These are phyloP conservation scores for Aegilops umbellulata DNA, from an alignment of 176 grass and related monocot species.

Conservation along the genomic window DNA sequence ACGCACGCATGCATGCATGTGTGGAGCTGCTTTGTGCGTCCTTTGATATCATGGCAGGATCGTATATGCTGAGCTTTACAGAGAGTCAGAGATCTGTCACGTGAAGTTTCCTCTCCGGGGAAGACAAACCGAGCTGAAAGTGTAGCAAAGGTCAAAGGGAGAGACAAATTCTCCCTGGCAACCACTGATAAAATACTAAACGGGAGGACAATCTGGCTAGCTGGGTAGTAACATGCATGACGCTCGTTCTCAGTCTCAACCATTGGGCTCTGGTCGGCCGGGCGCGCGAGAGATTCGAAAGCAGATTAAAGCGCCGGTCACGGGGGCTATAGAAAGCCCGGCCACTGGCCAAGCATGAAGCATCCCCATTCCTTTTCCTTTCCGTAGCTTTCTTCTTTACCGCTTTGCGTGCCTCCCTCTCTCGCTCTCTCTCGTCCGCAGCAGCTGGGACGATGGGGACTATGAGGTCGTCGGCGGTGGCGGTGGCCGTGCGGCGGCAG, in stretches of 20 bases:
- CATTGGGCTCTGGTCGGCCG: neutral
- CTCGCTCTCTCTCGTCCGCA: neutral
- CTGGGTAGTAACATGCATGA: neutral
- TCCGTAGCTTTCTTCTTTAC: neutral
- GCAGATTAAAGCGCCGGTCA: neutral
- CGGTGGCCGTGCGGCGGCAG: neutral
- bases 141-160: neutral
- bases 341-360: neutral
- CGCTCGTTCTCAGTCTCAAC: too few relatives aligned
- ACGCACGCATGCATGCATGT: too few relatives aligned
- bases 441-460: neutral
- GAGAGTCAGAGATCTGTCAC: neutral
- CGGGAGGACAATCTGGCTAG: neutral
- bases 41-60: neutral
- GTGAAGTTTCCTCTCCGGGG: neutral
- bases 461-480: neutral
- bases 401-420: neutral
- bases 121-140: too few relatives aligned
- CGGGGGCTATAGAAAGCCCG: neutral
- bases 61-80: neutral
- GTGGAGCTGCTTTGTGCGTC: too few relatives aligned
- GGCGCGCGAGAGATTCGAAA: neutral
- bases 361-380: neutral
- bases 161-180: neutral
- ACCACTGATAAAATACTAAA: neutral